These are phyloP conservation scores for Gossypium sturtianum DNA, from an alignment of 345 rosid species.

Conservation along the genomic window DNA sequence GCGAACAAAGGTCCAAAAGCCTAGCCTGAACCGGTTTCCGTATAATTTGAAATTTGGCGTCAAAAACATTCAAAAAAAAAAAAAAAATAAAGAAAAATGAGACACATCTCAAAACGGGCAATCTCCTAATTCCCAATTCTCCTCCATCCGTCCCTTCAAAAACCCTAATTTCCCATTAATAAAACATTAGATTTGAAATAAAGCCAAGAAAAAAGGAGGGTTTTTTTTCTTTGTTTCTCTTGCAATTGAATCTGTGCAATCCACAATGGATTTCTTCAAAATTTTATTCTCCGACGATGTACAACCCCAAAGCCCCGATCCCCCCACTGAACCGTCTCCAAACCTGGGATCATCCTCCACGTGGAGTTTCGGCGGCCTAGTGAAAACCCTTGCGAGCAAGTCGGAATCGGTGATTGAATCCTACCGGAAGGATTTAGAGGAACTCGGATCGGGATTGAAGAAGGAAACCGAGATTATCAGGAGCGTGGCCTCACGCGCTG, in stretches of 20 bases:
- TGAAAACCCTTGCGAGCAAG: slow-evolving; percentile 18
- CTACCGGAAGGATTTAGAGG: slow-evolving; percentile 68
- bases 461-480: slow-evolving; percentile 65
- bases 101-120: not conserved
- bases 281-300: slow-evolving; percentile 50
- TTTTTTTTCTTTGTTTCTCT: not conserved
- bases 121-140: slow-evolving; percentile 2
- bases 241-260: not conserved
- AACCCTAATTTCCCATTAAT: not conserved
- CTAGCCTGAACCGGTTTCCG: too few relatives aligned
- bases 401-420: slow-evolving; percentile 65
- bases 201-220: too few relatives aligned
- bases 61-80: too few relatives aligned
- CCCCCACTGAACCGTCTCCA: not conserved
- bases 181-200: not conserved
- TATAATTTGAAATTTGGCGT: too few relatives aligned
- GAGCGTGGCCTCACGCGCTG: slow-evolving; percentile 68
- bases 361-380: slow-evolving; percentile 4
- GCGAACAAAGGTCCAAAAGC: too few relatives aligned
- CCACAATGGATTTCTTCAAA: slow-evolving; percentile 69
- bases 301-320: not conserved
- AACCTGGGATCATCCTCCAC: not conserved
- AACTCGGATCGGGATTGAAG: slow-evolving; percentile 60
- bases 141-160: not conserved
- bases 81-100: rapidly evolving